Evolutionary conservation across 179 eudicot species (phyloP).

Genomic region (Monotropa hypopitys): DNA sequence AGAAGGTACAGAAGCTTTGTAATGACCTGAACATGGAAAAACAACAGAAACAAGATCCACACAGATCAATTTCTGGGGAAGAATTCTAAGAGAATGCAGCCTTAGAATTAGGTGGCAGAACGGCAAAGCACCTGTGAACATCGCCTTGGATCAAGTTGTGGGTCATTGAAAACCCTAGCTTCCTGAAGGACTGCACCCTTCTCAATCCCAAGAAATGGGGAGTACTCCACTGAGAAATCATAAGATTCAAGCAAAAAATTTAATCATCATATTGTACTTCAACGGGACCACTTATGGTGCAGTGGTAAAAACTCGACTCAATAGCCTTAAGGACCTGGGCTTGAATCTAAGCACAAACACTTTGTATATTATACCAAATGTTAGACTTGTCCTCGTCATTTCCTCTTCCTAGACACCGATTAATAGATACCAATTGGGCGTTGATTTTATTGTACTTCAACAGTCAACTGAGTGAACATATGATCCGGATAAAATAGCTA

Average conservation of each 20-base stretch:
- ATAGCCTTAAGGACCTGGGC: too few relatives aligned
- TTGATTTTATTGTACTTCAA: neutral
- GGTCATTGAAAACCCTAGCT: slow-evolving; percentile 87
- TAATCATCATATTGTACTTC: neutral
- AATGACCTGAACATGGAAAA: slow-evolving; percentile 45
- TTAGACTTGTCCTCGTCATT: too few relatives aligned
- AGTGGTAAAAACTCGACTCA: too few relatives aligned
- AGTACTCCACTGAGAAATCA: slow-evolving; percentile 48
- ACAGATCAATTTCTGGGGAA: slow-evolving; percentile 3
- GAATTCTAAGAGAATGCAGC: neutral
- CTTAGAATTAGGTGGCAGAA: neutral
- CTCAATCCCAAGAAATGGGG: slow-evolving; percentile 80
- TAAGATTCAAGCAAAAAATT: neutral
- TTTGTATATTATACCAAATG: too few relatives aligned
- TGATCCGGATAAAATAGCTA: neutral
- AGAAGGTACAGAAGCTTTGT: slow-evolving; percentile 76
- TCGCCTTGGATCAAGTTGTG: slow-evolving; percentile 84
- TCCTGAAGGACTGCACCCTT: slow-evolving; percentile 93
- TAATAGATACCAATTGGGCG: too few relatives aligned
- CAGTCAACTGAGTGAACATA: neutral
- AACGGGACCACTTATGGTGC: too few relatives aligned
- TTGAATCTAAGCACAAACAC: too few relatives aligned
- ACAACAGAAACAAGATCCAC: neutral
- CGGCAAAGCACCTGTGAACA: slow-evolving; percentile 58
- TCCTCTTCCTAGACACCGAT: too few relatives aligned